phyloP scores from a whole-genome alignment of 371 early-diverging fungal species.

The Rhizoclosmatium hyalinum region DNA sequence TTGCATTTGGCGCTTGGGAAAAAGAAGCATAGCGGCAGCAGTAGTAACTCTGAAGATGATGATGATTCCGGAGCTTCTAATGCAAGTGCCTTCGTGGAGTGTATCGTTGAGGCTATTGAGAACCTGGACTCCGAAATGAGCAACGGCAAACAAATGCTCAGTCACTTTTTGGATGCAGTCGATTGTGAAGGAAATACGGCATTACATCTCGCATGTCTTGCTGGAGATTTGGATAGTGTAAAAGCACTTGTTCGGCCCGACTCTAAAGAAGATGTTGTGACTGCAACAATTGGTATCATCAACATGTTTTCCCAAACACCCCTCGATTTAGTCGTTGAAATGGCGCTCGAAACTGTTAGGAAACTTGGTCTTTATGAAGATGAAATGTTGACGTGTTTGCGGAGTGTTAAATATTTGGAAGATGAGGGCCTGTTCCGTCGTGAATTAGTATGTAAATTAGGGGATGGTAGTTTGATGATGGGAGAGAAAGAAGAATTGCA shows the following conservation, averaged over 20 bases:
- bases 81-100: not conserved
- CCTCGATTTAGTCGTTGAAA: not conserved
- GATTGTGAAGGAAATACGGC: constrained; percentile 11
- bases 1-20: not conserved
- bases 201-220: not conserved
- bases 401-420: not conserved
- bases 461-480: not conserved
- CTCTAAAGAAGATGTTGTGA: not conserved
- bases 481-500: not conserved
- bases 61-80: not conserved
- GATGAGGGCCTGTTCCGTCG: constrained; percentile 6
- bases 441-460: not conserved
- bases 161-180: not conserved
- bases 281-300: not conserved
- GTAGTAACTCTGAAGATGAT: not conserved
- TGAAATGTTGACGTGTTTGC: not conserved
- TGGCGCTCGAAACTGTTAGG: not conserved
- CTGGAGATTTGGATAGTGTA: not conserved
- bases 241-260: constrained; percentile 1
- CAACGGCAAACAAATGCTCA: not conserved
- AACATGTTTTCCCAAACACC: not conserved
- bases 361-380: constrained; percentile 1
- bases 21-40: not conserved
- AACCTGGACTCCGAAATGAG: not conserved
- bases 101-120: not conserved